A percentile compares a stretch with the other conserved stretches of the same genome.
Conservation (phyloP, 202 grass and related monocot genomes). For the Sporobolus alterniflorus region DNA sequence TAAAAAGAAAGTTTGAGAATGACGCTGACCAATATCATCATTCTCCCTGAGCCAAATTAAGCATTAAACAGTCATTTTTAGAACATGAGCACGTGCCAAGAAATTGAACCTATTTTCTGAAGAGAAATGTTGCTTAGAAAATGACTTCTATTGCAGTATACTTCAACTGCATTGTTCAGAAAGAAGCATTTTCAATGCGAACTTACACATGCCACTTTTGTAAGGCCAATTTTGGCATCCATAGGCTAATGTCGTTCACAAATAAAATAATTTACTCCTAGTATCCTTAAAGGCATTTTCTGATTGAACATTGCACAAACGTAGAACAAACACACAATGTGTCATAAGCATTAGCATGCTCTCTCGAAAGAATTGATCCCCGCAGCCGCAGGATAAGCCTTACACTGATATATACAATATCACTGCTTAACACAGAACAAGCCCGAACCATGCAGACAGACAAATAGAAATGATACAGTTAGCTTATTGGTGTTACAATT, state of each 20-base stretch:
- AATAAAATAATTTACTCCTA: neutral
- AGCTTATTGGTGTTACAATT: neutral
- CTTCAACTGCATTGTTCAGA: neutral
- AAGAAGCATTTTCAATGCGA: neutral
- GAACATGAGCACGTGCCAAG: neutral
- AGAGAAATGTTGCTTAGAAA: neutral
- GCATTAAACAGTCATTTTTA: neutral
- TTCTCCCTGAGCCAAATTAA: neutral
- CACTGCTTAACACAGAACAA: constrained; percentile 8
- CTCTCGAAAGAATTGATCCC: too few relatives aligned
- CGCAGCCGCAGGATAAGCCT: neutral
- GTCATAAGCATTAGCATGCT: neutral
- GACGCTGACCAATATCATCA: neutral
- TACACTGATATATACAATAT: neutral
- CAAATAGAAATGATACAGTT: constrained; percentile 6
- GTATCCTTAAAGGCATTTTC: neutral
- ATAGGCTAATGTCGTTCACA: neutral
- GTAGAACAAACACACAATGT: neutral
- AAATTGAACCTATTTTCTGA: neutral
- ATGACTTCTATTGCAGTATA: neutral
- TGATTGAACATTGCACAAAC: neutral
- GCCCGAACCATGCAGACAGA: neutral
- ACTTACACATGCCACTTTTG: neutral
- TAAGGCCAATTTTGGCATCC: neutral
- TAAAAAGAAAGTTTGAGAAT: too few relatives aligned